Percentiles rank a stretch among this genome's conserved stretches.
Evolutionary conservation across 1,284 basidiomycete species (phyloP).

Genomic region (Moniliella sp.): DNA sequence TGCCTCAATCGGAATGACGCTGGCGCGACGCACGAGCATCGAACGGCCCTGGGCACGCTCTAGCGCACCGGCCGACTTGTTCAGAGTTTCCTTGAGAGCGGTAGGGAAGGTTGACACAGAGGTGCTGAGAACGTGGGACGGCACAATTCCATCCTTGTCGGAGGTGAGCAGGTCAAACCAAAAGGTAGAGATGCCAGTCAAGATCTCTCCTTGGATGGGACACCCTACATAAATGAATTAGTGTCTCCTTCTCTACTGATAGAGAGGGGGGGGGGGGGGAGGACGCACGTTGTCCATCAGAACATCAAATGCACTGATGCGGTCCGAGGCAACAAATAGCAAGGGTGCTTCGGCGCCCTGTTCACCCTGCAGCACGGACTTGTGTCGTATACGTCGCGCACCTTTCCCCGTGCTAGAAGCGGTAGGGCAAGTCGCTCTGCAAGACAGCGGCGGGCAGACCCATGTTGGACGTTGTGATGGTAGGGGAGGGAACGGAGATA

Average conservation of each 20-base stretch:
- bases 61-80: too few relatives aligned
- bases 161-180: slow-evolving; percentile 60
- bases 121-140: slow-evolving; percentile 25
- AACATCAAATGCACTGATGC: slow-evolving; percentile 91
- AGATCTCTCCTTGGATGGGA: slow-evolving; percentile 70
- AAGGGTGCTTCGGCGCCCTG: slow-evolving; percentile 10
- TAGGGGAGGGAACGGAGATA: too few relatives aligned
- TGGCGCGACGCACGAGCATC: slow-evolving; percentile 76
- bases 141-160: slow-evolving; percentile 9
- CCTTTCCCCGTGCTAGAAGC: slow-evolving; percentile 30
- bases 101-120: slow-evolving; percentile 13
- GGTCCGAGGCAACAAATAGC: slow-evolving; percentile 81
- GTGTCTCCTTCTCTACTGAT: too few relatives aligned
- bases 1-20: slow-evolving; percentile 80
- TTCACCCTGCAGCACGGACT: slow-evolving; percentile 4
- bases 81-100: slow-evolving; percentile 8
- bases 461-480: too few relatives aligned
- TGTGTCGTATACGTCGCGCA: slow-evolving; percentile 31
- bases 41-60: slow-evolving; percentile 54
- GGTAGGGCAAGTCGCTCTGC: slow-evolving; percentile 22
- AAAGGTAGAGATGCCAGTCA: slow-evolving; percentile 74
- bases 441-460: too few relatives aligned
- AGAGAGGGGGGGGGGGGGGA: too few relatives aligned
- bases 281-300: slow-evolving; percentile 34
- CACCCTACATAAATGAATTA: too few relatives aligned